Percentiles rank a stretch among this genome's conserved stretches.
These are phyloP conservation scores for Fusarium sp. DNA, from an alignment of 2,329 filamentous ascomycete species.

Conservation along the genomic window DNA sequence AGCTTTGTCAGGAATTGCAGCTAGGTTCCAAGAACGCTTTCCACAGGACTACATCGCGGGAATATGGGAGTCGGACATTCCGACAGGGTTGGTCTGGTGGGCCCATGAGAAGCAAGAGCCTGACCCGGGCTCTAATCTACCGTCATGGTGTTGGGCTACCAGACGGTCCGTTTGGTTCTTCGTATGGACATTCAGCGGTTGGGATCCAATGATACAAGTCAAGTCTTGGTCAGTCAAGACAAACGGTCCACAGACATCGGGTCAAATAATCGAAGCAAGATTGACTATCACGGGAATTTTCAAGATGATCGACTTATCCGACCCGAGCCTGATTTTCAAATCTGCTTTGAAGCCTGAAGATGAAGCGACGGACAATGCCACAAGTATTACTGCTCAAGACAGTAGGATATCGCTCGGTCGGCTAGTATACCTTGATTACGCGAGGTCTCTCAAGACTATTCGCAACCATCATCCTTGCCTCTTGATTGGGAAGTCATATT, in stretches of 20 bases:
- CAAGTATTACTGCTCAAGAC: background rate
- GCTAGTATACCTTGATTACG: background rate
- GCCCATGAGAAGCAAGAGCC: too few relatives aligned
- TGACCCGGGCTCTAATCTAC: background rate
- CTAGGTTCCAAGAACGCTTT: background rate
- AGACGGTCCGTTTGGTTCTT: background rate
- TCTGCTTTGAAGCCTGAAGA: background rate
- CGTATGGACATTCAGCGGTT: background rate
- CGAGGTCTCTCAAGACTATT: background rate
- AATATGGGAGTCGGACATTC: background rate
- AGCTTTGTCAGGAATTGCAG: background rate
- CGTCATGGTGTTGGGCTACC: constrained; percentile 6
- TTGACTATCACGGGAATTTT: background rate
- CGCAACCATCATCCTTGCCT: background rate
- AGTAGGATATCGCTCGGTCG: background rate
- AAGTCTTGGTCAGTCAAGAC: background rate
- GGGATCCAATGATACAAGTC: background rate
- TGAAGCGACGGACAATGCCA: background rate
- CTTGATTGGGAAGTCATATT: background rate
- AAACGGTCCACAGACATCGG: background rate
- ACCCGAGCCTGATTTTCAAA: background rate
- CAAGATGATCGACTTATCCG: background rate
- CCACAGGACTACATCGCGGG: background rate
- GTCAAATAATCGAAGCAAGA: background rate
- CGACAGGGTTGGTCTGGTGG: background rate